Conservation (phyloP, 1,284 basidiomycete genomes). For the Takashimella koratensis region DNA sequence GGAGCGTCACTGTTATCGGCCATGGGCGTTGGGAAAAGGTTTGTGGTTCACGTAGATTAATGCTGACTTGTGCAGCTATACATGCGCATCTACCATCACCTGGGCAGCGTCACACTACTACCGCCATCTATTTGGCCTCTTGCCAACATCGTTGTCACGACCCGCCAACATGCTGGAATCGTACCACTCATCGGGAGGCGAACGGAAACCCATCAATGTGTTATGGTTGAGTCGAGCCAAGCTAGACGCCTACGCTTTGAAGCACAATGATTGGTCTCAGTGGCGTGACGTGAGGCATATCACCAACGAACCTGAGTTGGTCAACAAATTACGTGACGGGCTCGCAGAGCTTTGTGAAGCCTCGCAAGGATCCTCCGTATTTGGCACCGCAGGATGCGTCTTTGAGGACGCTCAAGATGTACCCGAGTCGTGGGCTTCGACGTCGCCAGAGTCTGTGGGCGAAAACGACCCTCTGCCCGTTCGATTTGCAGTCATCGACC, state of each 20-base stretch:
- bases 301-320: constrained; percentile 34
- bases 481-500: constrained; percentile 37
- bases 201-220: constrained; percentile 32
- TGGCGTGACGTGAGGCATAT: constrained; percentile 42
- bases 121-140: constrained; percentile 41
- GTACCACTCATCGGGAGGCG: constrained; percentile 1
- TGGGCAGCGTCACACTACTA: constrained; percentile 46
- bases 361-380: background rate
- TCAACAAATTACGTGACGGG: constrained; percentile 19
- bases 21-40: constrained; percentile 26
- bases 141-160: constrained; percentile 16
- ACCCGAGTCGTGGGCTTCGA: constrained; percentile 30
- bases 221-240: constrained; percentile 41
- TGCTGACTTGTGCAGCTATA: constrained; percentile 14
- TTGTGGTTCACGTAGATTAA: background rate
- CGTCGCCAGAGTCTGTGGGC: background rate
- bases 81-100: constrained; percentile 38
- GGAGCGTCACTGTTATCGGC: constrained; percentile 43
- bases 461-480: constrained; percentile 10
- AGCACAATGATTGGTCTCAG: constrained; percentile 29
- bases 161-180: constrained; percentile 1
- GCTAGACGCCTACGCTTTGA: constrained; percentile 30
- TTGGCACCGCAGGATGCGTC: constrained; percentile 16
- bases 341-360: constrained; percentile 22
- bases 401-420: constrained; percentile 29